Percentiles rank a stretch among this genome's conserved stretches.
These are phyloP conservation scores for Camellia japonica DNA, from an alignment of 148 eudicot genomes.

Conservation along the genomic window DNA sequence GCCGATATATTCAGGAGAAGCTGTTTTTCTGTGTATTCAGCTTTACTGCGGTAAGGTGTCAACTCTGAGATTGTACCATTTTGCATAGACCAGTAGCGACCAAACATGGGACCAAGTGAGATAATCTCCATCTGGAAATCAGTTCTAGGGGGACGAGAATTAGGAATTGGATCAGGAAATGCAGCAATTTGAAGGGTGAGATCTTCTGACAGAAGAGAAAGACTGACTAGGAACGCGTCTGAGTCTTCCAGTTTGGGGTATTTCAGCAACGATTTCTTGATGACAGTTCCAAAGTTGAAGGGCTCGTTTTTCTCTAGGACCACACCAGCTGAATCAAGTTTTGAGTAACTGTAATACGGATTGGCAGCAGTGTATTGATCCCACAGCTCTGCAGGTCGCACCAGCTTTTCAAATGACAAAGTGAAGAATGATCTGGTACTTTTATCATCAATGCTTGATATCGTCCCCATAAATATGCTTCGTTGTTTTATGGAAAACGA, in stretches of 20 bases:
- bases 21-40: conserved; percentile 55
- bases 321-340: conserved; percentile 45
- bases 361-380: conserved; percentile 40
- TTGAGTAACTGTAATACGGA: conserved; percentile 69
- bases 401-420: conserved; percentile 56
- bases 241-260: conserved; percentile 72
- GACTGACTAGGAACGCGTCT: conserved; percentile 36
- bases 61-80: conserved; percentile 31
- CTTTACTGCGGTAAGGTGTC: conserved; percentile 37
- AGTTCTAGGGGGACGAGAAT: conserved; percentile 32
- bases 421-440: conserved; percentile 52
- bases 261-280: conserved; percentile 63
- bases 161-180: conserved; percentile 47
- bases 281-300: conserved; percentile 51
- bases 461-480: conserved; percentile 61
- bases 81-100: conserved; percentile 40
- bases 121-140: conserved; percentile 58
- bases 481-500: conserved; percentile 72
- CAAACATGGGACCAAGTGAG: conserved; percentile 70
- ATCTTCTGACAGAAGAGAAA: conserved; percentile 74
- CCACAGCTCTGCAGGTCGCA: conserved; percentile 36
- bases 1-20: conserved; percentile 78
- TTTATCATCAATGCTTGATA: conserved; percentile 48
- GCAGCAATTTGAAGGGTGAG: conserved; percentile 69
- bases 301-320: conserved; percentile 78